Conservation (phyloP, 2,329 filamentous ascomycete genomes). For the Dactylellina cionopaga region DNA sequence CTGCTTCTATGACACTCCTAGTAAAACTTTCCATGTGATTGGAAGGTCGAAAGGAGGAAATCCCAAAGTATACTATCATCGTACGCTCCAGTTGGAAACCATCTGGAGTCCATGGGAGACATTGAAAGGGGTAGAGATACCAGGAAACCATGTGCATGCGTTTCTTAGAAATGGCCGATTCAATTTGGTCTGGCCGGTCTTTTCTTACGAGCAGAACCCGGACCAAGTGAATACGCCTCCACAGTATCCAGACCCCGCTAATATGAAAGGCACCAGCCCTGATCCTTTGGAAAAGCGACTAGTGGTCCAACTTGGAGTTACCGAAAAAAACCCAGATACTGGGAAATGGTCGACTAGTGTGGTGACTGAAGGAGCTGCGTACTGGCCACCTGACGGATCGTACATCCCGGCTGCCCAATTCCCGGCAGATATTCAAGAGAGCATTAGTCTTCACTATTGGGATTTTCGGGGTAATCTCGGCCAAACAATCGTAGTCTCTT, state of each 20-base stretch:
- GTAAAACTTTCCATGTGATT: slow-evolving; percentile 53
- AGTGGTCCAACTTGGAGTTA: background rate
- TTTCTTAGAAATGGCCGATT: slow-evolving; percentile 5
- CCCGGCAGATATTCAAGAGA: background rate
- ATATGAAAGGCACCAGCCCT: background rate
- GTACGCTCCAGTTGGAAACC: background rate
- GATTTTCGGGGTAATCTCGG: background rate
- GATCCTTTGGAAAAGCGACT: background rate
- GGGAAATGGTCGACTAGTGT: background rate
- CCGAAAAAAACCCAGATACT: background rate
- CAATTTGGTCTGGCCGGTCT: slow-evolving; percentile 1
- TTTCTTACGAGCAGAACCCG: slow-evolving; percentile 3
- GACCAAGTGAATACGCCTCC: background rate
- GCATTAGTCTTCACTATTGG: background rate
- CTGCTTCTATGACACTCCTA: background rate
- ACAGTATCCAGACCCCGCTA: background rate
- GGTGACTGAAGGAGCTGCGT: background rate
- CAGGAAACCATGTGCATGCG: background rate
- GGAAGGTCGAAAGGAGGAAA: slow-evolving; percentile 41
- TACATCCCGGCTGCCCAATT: background rate
- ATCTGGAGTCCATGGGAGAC: slow-evolving; percentile 55
- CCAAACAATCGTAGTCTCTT: background rate
- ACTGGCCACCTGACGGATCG: background rate
- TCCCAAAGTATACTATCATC: slow-evolving; percentile 54
- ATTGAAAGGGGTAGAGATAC: slow-evolving; percentile 55